Evolutionary conservation across 495 filamentous ascomycete species (phyloP), one percentile per base, ranked within the genome.

Genomic region (Pyrenopolyporus hunteri): DNA sequence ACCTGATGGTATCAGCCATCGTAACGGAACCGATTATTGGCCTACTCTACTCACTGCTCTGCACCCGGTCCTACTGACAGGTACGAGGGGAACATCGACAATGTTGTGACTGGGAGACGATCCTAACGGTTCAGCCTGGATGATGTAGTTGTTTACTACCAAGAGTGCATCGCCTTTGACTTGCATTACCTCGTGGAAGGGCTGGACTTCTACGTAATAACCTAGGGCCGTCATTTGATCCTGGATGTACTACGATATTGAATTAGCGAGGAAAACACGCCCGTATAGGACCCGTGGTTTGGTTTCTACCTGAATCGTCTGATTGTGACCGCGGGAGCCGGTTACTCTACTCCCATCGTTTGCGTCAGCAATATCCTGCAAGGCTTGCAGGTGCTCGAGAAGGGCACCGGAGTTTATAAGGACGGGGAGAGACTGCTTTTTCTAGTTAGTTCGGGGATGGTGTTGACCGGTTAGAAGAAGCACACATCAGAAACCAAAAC

Each of bases 1-100:
- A 67, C 40, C 72, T 80, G 43, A 26, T 29, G n/a, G 13, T 11
- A 33, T 61, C 29, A 64, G 60, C 32, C 2, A 42, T 28, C 2
- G 22, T 31, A 0, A 33, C 11, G 5, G 19, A 23, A n/a, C 4
- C 4, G 19, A 16, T 17, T 10, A 35, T n/a, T 28, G 7, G 5
- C 8, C 13, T 29, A 25, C 10, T 22, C 0, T 14, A 32, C 49
- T 64, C 10, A 64, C 62, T n/a, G 10, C 19, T 54, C 23, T 44
- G 16, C 40, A 57, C 23, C 47, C 44, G 36, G n/a, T 6, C 6
- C 10, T 14, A 57, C 45, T 26, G 1, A 61, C 33, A 13, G 17
- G 8, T 22, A 65, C 20, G 26, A 65, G 16, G 9, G 56, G 56
- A 26, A 11, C 29, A 17, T 49, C 7, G 7, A 17, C 9, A 17